Percentiles rank a stretch among this genome's conserved stretches.
Conservation (phyloP, 495 filamentous ascomycete genomes). For the Penicillium canariense region DNA sequence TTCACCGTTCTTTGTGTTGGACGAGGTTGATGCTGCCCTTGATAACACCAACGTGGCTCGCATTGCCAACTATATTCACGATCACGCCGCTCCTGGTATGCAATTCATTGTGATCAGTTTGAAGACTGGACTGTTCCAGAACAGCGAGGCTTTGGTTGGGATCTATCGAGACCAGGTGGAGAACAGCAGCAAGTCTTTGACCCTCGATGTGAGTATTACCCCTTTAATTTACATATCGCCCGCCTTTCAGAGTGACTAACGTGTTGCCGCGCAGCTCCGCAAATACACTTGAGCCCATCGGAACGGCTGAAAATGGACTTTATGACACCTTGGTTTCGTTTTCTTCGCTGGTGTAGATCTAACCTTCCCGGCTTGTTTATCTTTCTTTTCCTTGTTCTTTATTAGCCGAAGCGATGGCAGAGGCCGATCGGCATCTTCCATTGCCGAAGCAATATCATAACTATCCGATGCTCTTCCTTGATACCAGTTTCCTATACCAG, state of each 20-base stretch:
- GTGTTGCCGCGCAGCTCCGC: constrained; percentile 33
- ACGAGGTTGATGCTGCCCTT: constrained; percentile 96
- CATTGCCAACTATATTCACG: constrained; percentile 90
- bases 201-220: constrained; percentile 78
- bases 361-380: constrained; percentile 1
- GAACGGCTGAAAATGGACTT: constrained; percentile 9
- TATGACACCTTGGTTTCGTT: constrained; percentile 19
- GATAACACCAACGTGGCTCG: constrained; percentile 95
- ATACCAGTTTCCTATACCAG: constrained; percentile 24
- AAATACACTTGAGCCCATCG: constrained; percentile 42
- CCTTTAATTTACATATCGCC: background rate
- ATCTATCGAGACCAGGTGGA: constrained; percentile 92
- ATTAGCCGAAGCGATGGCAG: background rate
- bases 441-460: background rate
- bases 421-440: background rate
- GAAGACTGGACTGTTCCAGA: constrained; percentile 91
- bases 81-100: constrained; percentile 93
- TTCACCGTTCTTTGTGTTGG: constrained; percentile 93
- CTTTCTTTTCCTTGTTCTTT: constrained; percentile 7
- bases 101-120: constrained; percentile 98
- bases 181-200: constrained; percentile 84
- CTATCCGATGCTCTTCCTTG: constrained; percentile 14
- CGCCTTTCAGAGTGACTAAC: background rate
- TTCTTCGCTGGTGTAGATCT: constrained; percentile 28
- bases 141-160: constrained; percentile 88